Evolutionary conservation across 2,329 filamentous ascomycete species (phyloP), one percentile per base, ranked within the genome.

Genomic region (Dothistroma septosporum): DNA sequence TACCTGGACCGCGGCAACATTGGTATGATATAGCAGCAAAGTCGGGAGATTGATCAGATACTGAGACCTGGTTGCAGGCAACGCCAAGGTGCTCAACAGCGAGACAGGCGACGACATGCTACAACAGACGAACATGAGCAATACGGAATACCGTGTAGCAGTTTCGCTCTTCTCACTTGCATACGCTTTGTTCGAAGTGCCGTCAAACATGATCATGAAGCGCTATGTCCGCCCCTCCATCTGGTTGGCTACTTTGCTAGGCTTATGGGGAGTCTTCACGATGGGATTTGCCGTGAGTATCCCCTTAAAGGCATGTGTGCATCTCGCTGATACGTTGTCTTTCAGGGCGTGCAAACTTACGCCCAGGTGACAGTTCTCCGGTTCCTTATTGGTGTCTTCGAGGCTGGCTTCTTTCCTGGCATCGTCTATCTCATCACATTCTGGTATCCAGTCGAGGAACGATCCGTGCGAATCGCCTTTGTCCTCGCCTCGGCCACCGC

Each of bases 91-190:
- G 21, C 79, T 90, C 64, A 89, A 90, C 69, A 75, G 80, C 11
- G 78, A 83, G 12, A 82, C 82, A 0, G 72, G 79, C 48, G 77
- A 89, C 71, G 85, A 88, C 74, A 80, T 90, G 64, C 79, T 88
- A 35, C 77, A 80, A 22, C 80, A 84, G 68, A 87, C 86, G 1
- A 67, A 78, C 63, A 87, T 88, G 82, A 83, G 82, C 1, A 78
- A 82, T 54, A 79, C 81, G 67, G 78, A 88, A 67, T 90, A 85
- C 73, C 82, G 83, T 2, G 65, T 71, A 1, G 68, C 69, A 1
- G 64, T 71, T 21, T 69, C 67, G 33, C 55, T 85, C 9, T 70
- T 70, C 57, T 66, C 68, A n/a, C 57, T 69, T 0, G 65, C 68
- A 1, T 70, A 70, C 33, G 60, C 62, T 0, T 64, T 83, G 4